Evolutionary conservation across 768 basidiomycete species (phyloP), one percentile per base, ranked within the genome.

Genomic region (Russula emetica): DNA sequence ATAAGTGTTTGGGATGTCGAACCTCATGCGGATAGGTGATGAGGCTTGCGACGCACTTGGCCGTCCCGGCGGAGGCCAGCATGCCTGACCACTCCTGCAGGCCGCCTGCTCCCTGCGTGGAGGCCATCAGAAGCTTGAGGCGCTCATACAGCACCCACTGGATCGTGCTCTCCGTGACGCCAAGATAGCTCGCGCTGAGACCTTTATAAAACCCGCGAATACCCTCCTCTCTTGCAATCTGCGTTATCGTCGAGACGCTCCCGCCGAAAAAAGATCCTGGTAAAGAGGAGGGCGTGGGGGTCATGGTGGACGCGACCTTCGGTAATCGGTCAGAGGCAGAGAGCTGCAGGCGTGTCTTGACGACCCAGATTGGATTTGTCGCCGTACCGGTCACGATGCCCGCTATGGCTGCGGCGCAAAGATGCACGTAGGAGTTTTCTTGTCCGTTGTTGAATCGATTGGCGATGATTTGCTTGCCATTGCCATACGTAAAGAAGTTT

Each of bases 21-120:
- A 94, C 96, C 82, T 99, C 96, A 70, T 99, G 97, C 50, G 97
- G 97, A 78, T 99, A 99, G 0, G 97, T 98, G 70, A 98, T 92
- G 42, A 98, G 75, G 69, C 88, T 94, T 0, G 97, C 97, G 16
- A 98, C 85, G 69, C 89, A 87, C 76, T 99, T 99, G 7, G 97
- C 94, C 16, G 87, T 85, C 7, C 95, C 97, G 0, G 94, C 93
- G 56, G 94, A 94, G 0, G 85, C 90, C 3, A 97, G 77, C 84
- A 94, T 90, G 2, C 89, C 87, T 1, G 80, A 64, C 88, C 92
- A 96, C 69, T 90, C 87, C 14, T 72, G 74, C 3, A 78, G 69
- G 4, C 84, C 82, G 13, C 88, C 84, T 58, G 78, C 78, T 0
- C 82, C 83, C 63, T 88, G 80, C 16, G 80, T 74, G 1, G 74